phyloP scores from a whole-genome alignment of 75 land plant species.

The Chamaecyparis obtusa region DNA sequence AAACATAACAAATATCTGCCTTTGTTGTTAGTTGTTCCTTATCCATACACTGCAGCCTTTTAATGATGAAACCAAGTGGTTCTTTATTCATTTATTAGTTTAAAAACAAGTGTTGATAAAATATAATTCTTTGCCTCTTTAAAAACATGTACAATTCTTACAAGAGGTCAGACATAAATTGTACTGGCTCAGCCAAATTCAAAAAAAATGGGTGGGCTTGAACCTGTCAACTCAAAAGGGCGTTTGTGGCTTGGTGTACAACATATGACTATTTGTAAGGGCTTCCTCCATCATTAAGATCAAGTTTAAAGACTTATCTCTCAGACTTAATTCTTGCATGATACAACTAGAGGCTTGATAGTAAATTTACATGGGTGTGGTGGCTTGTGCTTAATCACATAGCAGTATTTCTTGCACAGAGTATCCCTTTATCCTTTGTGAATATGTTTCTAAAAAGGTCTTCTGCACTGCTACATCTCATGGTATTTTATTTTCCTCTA shows the following conservation, averaged over 20 bases:
- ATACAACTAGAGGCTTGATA: neutral
- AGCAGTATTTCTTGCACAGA: neutral
- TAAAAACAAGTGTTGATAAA: neutral
- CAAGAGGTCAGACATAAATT: neutral
- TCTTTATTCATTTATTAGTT: neutral
- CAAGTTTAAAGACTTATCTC: neutral
- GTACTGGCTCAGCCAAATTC: neutral
- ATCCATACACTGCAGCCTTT: neutral
- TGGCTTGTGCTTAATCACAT: neutral
- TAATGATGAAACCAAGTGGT: neutral
- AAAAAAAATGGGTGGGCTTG: neutral
- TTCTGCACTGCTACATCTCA: neutral
- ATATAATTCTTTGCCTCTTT: neutral
- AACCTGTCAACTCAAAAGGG: neutral
- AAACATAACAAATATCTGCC: neutral
- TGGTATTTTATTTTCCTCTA: neutral
- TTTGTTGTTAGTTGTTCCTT: neutral
- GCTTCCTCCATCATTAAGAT: neutral
- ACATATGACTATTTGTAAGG: neutral
- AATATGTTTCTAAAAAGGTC: neutral
- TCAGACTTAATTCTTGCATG: neutral
- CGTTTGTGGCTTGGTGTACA: neutral
- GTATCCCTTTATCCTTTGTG: neutral
- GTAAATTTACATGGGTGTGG: neutral
- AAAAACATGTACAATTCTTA: neutral